Evolutionary conservation across 768 basidiomycete genomes (phyloP).

Genomic region (Boletus vermiculosoides): DNA sequence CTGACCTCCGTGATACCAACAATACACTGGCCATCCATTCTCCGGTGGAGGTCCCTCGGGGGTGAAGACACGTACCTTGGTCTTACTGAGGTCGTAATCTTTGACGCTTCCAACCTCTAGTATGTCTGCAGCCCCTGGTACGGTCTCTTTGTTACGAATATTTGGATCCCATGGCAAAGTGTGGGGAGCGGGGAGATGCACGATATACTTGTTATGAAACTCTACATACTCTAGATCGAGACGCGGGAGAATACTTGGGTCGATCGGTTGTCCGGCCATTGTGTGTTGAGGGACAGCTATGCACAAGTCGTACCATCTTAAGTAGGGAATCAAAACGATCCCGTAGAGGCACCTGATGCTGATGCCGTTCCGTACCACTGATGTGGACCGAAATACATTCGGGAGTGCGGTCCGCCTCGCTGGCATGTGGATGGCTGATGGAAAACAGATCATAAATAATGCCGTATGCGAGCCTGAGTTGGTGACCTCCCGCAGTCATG

Average conservation of each 20-base stretch:
- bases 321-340: slow-evolving; percentile 1
- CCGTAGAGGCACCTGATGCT: neutral
- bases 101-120: slow-evolving; percentile 53
- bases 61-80: slow-evolving; percentile 61
- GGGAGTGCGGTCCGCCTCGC: slow-evolving; percentile 3
- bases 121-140: slow-evolving; percentile 57
- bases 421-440: neutral
- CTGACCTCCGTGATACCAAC: slow-evolving; percentile 74
- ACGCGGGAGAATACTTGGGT: slow-evolving; percentile 54
- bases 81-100: slow-evolving; percentile 52
- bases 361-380: neutral
- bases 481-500: slow-evolving; percentile 15
- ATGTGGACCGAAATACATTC: slow-evolving; percentile 3
- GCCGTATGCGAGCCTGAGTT: neutral
- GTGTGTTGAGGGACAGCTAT: neutral
- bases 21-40: slow-evolving; percentile 67
- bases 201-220: slow-evolving; percentile 54
- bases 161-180: slow-evolving; percentile 60
- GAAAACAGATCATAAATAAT: slow-evolving; percentile 3
- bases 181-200: slow-evolving; percentile 49
- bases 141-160: slow-evolving; percentile 49
- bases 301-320: slow-evolving; percentile 6
- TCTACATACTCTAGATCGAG: slow-evolving; percentile 67
- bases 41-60: slow-evolving; percentile 48
- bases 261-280: slow-evolving; percentile 48